A percentile compares a stretch with the other conserved stretches of the same genome.
Conservation (phyloP, 2,329 filamentous ascomycete species). For the Allantophomopsis lycopodina region DNA sequence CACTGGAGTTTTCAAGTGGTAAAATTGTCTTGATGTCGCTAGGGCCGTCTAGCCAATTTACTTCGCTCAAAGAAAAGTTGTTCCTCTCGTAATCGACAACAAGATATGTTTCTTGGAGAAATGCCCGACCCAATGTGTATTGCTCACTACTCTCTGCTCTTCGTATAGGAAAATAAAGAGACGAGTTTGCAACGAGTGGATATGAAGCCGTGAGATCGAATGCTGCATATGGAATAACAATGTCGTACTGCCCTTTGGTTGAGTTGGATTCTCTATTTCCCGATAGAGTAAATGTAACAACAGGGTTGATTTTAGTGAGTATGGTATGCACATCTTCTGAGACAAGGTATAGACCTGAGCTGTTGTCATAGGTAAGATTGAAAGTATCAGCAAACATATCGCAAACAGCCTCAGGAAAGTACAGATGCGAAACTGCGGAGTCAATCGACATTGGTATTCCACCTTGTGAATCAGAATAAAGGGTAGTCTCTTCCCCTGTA, state of each 20-base stretch:
- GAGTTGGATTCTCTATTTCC: conserved; percentile 14
- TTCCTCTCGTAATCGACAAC: neutral
- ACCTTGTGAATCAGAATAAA: too few species aligned
- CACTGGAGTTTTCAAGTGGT: neutral
- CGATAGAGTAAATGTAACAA: conserved; percentile 21
- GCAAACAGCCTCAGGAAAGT: conserved; percentile 22
- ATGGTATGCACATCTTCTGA: conserved; percentile 12
- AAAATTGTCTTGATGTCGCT: neutral
- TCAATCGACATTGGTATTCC: conserved; percentile 21
- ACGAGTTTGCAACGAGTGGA: conserved; percentile 14
- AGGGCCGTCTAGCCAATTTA: neutral
- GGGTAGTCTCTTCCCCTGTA: too few species aligned
- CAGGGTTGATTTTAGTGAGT: conserved; percentile 16
- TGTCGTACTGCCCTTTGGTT: conserved; percentile 13
- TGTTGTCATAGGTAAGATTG: conserved; percentile 20
- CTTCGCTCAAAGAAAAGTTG: neutral
- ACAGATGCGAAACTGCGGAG: conserved; percentile 24
- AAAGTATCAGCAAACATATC: conserved; percentile 20
- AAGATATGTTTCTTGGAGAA: conserved; percentile 4
- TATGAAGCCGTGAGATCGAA: conserved; percentile 22
- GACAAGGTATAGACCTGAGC: conserved; percentile 21
- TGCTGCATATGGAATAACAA: conserved; percentile 22
- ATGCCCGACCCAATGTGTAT: conserved; percentile 10
- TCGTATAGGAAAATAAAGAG: conserved; percentile 24
- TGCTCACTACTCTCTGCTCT: conserved; percentile 18